A percentile compares a stretch with the other conserved stretches of the same genome.
These are phyloP conservation scores for Hypoxylon sp. DNA, from an alignment of 2,329 filamentous ascomycete genomes.

Conservation along the genomic window DNA sequence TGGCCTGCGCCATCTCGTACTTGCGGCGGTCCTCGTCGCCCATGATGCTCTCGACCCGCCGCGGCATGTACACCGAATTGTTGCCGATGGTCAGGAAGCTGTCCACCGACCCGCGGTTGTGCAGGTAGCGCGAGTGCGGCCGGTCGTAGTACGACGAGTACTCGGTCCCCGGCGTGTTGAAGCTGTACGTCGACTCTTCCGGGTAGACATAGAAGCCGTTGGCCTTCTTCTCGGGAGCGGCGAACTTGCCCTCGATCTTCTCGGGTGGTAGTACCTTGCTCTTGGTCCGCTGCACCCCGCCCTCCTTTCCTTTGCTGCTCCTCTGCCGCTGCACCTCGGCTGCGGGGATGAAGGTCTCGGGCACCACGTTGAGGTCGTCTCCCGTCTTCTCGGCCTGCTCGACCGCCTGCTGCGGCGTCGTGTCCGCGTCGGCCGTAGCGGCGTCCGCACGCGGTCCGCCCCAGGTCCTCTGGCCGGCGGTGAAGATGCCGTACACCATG, in stretches of 20 bases:
- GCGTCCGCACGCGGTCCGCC: slow-evolving; percentile 92
- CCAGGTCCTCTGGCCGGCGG: slow-evolving; percentile 93
- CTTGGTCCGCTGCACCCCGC: slow-evolving; percentile 56
- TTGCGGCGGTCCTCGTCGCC: slow-evolving; percentile 78
- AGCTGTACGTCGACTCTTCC: slow-evolving; percentile 71
- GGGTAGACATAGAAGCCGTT: slow-evolving; percentile 74
- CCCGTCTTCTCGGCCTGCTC: slow-evolving; percentile 79
- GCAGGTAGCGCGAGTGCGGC: slow-evolving; percentile 55
- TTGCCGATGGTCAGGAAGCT: slow-evolving; percentile 67
- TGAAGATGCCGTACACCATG: slow-evolving; percentile 97
- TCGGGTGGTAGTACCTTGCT: slow-evolving; percentile 76
- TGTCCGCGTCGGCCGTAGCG: slow-evolving; percentile 76
- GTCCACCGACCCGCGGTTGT: slow-evolving; percentile 70
- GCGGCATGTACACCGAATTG: slow-evolving; percentile 71
- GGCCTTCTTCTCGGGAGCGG: slow-evolving; percentile 71
- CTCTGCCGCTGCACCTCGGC: slow-evolving; percentile 55
- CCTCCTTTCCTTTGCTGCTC: slow-evolving; percentile 42
- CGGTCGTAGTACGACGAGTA: slow-evolving; percentile 41
- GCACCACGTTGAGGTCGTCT: slow-evolving; percentile 88
- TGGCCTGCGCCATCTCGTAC: slow-evolving; percentile 73
- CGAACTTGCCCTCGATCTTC: slow-evolving; percentile 80
- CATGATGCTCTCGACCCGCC: slow-evolving; percentile 78
- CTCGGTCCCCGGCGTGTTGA: slow-evolving; percentile 48
- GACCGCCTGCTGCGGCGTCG: slow-evolving; percentile 82
- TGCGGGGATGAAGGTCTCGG: slow-evolving; percentile 79